Base-by-base conservation (phyloP, 345 rosid species). In the Kandelia obovata region DNA sequence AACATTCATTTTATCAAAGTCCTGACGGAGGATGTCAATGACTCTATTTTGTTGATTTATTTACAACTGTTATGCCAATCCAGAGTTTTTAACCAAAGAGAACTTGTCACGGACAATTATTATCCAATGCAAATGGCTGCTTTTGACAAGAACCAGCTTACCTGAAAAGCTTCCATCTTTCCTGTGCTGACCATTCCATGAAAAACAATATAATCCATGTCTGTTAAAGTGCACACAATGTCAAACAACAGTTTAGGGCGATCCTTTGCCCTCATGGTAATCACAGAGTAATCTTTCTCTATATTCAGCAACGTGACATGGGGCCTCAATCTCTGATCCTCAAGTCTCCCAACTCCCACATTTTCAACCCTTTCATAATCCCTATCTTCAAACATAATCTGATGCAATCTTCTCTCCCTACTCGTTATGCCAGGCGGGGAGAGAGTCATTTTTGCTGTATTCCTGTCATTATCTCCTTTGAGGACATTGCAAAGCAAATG, bases 361-460 rank as follows among this genome's bases (percentile, higher is more conserved):
- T 77, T 84, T 49, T 67, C 85, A 53, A 77, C 80, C 76, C 87
- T 88, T 73, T 91, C 94, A 69, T 90, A 93, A 71, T 92, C 98
- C 81, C 98, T 82, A 67, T 89, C 97, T 15, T 90, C 96, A 58
- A 90, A 85, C 97, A 93, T 89, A 71, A 91, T 89, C 83, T 93
- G 97, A 87, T 92, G 98, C 82, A 92, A 77, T 74, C 98, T 86
- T 72, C 98, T 87, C 73, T 84, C 96, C 69, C 86, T 80, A 65
- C 87, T 88, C 73, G 81, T 81, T 26, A 69, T 59, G 21, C 83
- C 88, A 25, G 91, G 87, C 64, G 87, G 75, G 25, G 98, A 85
- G 73, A 90, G 80, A 19, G 71, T 83, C 30, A 81, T 86, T 73
- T 84, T 89, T 11, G 89, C 95, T 6, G 83, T 71, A 58, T 84